phyloP scores from a whole-genome alignment of 768 basidiomycete species.

The Podaxis mareebaensis region DNA sequence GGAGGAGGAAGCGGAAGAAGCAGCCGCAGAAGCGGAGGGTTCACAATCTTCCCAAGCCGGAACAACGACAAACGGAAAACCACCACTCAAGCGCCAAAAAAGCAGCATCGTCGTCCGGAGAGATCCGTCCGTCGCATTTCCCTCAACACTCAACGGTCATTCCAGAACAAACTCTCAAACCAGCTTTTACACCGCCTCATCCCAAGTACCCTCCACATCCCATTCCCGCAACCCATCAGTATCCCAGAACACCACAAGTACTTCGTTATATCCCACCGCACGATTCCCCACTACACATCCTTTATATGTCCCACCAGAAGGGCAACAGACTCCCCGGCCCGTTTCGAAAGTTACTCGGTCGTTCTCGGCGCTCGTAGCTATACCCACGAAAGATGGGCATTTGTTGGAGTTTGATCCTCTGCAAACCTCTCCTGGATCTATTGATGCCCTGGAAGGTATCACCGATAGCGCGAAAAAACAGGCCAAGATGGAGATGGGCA shows the following conservation, averaged over 20 bases:
- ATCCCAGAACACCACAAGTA: slow-evolving; percentile 20
- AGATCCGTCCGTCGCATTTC: slow-evolving; percentile 50
- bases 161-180: slow-evolving; percentile 55
- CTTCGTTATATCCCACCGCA: slow-evolving; percentile 22
- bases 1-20: slow-evolving; percentile 36
- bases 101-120: slow-evolving; percentile 64
- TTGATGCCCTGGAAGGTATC: slow-evolving; percentile 79
- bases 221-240: slow-evolving; percentile 43
- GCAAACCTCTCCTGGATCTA: slow-evolving; percentile 63
- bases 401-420: slow-evolving; percentile 86
- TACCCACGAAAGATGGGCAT: slow-evolving; percentile 81
- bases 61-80: slow-evolving; percentile 22
- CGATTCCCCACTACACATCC: slow-evolving; percentile 30
- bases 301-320: slow-evolving; percentile 21
- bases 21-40: slow-evolving; percentile 27
- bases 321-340: slow-evolving; percentile 36
- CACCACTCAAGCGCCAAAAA: slow-evolving; percentile 46
- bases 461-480: slow-evolving; percentile 82
- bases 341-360: slow-evolving; percentile 32
- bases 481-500: slow-evolving; percentile 73
- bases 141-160: slow-evolving; percentile 32
- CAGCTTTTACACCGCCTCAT: slow-evolving; percentile 41
- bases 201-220: slow-evolving; percentile 35
- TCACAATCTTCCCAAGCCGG: slow-evolving; percentile 6
- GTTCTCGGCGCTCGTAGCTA: slow-evolving; percentile 64